These are phyloP conservation scores for Neurospora africana DNA, from an alignment of 495 filamentous ascomycete genomes.

Conservation along the genomic window DNA sequence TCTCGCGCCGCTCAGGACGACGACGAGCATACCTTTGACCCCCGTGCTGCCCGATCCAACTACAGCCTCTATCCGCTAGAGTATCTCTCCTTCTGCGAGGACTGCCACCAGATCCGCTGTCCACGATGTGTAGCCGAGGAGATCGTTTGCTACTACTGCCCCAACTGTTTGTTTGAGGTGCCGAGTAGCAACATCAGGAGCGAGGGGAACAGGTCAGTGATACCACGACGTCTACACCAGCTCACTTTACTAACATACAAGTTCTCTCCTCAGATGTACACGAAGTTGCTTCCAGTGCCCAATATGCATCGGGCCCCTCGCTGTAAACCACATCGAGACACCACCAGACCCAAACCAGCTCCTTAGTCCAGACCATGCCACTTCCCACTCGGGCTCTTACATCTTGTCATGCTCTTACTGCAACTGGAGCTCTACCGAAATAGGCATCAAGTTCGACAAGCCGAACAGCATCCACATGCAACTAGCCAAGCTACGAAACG, in stretches of 20 bases:
- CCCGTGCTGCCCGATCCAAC: slow-evolving; percentile 68
- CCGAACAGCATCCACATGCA: slow-evolving; percentile 76
- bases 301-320: slow-evolving; percentile 69
- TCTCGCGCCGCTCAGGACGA: slow-evolving; percentile 45
- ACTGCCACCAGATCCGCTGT: slow-evolving; percentile 91
- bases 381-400: slow-evolving; percentile 48
- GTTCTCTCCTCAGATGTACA: slow-evolving; percentile 57
- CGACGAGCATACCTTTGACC: slow-evolving; percentile 77
- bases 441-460: slow-evolving; percentile 83
- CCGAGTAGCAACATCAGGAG: slow-evolving; percentile 79
- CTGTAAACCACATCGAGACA: slow-evolving; percentile 56
- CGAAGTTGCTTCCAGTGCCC: slow-evolving; percentile 94
- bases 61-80: slow-evolving; percentile 91
- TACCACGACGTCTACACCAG: not conserved
- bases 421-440: slow-evolving; percentile 80
- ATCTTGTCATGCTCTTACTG: slow-evolving; percentile 81
- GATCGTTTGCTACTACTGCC: slow-evolving; percentile 87
- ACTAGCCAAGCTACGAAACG: slow-evolving; percentile 51
- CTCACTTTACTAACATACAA: not conserved
- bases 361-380: slow-evolving; percentile 23
- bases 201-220: slow-evolving; percentile 78
- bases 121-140: slow-evolving; percentile 86
- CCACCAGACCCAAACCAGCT: slow-evolving; percentile 34
- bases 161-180: slow-evolving; percentile 92
- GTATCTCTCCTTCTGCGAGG: slow-evolving; percentile 88